These are phyloP conservation scores for Hexamita inflata DNA, from an alignment of 208 protist genomes.

Conservation along the genomic window DNA sequence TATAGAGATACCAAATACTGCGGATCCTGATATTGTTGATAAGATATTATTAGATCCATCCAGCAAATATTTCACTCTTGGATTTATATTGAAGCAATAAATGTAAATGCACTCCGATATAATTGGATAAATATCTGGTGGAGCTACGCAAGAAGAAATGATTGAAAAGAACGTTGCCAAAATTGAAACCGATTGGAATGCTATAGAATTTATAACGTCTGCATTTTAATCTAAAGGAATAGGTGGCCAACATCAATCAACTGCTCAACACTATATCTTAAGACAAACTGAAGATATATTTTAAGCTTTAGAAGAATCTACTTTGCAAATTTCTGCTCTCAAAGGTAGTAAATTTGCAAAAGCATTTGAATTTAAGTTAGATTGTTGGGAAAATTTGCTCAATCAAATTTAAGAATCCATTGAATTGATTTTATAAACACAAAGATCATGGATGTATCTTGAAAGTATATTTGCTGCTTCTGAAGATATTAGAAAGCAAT, in stretches of 20 bases:
- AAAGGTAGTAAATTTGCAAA: constrained; percentile 16
- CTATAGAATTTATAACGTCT: background rate
- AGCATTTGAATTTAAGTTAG: constrained; percentile 25
- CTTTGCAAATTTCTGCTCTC: constrained; percentile 6
- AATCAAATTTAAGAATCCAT: background rate
- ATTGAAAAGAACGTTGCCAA: constrained; percentile 8
- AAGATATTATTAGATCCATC: background rate
- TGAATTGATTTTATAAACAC: constrained; percentile 17
- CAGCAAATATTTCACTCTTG: background rate
- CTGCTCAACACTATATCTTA: background rate
- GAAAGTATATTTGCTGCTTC: constrained; percentile 34
- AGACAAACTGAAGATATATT: constrained; percentile 17
- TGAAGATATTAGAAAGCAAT: constrained; percentile 30
- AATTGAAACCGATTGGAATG: constrained; percentile 2
- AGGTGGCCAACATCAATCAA: background rate
- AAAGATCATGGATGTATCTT: constrained; percentile 36
- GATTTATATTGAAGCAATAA: background rate
- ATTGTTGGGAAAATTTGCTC: constrained; percentile 17
- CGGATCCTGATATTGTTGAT: background rate
- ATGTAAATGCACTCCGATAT: background rate
- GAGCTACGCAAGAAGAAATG: constrained; percentile 3
- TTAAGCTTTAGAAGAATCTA: background rate
- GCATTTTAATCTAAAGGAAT: background rate
- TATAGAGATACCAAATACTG: background rate
- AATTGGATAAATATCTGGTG: constrained; percentile 9